Evolutionary conservation across 768 basidiomycete genomes (phyloP), one percentile per base, ranked within the genome.

Genomic region (Podaxis sp.): DNA sequence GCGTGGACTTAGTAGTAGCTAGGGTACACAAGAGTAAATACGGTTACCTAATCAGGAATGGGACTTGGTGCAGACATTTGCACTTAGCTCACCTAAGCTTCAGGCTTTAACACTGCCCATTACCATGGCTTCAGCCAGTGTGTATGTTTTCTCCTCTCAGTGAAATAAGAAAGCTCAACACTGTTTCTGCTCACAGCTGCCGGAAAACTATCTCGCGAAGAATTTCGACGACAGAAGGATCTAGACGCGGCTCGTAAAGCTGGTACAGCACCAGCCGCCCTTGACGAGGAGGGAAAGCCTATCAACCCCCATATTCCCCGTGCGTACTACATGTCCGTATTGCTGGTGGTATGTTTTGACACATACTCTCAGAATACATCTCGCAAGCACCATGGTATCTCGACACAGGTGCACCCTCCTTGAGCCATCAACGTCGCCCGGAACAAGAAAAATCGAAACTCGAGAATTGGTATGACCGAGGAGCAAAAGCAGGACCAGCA

Each of bases 291-390:
- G 74, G 97, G 97, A 56, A 88, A 85, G 70, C 88, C 95, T 55
- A 99, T 99, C 78, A 99, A 99, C 71, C 97, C 97, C 37, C 97
- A 99, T 76, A 99, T 99, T 78, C 97, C 97, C 72, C 94, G 95
- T 95, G 67, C 65, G 91, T 80, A 10, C 4, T 11, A 50, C 20
- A 17, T 56, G n/a, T 44, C 4, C 12, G 56, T 24, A 49, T 58
- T 33, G 2, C 36, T 17, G 12, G 50, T 36, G 55, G 63, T 28
- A 60, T 28, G 20, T 41, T 40, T 56, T 66, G 58, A 63, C 30
- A 53, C 5, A 61, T 30, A 40, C 55, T 62, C 17, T 52, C 67
- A 95, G 94, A 98, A 78, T 99, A 98, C 73, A 99, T 99, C 73
- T 94, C 96, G 6, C 94, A 96, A 75, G 96, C 95, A 7, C 97